Base-by-base conservation (phyloP, 2,329 filamentous ascomycete species). In the Pestalotiopsis sp. region DNA sequence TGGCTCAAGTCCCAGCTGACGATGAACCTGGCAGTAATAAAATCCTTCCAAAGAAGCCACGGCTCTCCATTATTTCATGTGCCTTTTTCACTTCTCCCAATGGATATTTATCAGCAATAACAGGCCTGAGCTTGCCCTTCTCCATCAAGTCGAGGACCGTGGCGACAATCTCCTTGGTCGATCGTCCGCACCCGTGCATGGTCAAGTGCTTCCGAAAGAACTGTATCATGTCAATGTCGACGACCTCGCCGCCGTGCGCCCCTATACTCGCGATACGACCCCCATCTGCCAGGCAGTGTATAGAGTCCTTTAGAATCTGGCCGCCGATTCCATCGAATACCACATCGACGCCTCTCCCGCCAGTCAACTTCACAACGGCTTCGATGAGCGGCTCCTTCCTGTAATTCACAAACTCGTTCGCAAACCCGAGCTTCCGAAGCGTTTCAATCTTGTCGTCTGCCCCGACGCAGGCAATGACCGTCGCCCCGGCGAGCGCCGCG, bases 221-320 rank as follows among this genome's bases (percentile, higher is more conserved):
- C 64, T 57, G 36, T 25, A 66, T 66, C 64, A 66, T 66, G 27
- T 66, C 64, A 20, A 66, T n/a, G 27, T 66, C 64, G 6, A 66
- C 64, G 11, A 58, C 31, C 64, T 66, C 64, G 14, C 64, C 64
- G 36, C 25, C 64, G 25, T 66, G 64, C 13, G 64, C 64, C 6
- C 64, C 64, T 27, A 66, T 66, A 38, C 25, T 36, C 14, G 64
- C 64, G 36, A 66, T 45, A 14, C 64, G 45, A 17, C 64, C 64
- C 13, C 64, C 64, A 14, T 66, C 49, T 20, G 52, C 49, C 13
- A 66, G 64, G 25, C 45, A 57, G 2, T 66, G 23, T 14, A 66
- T 66, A 23, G 41, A 56, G 23, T 41, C 41, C 52, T 59, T 38
- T 0, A 66, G 20, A 4, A 66, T 59, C 20, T 66, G 36, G 13